phyloP scores from a whole-genome alignment of 2,329 filamentous ascomycete genomes.

The Fusarium sp. region DNA sequence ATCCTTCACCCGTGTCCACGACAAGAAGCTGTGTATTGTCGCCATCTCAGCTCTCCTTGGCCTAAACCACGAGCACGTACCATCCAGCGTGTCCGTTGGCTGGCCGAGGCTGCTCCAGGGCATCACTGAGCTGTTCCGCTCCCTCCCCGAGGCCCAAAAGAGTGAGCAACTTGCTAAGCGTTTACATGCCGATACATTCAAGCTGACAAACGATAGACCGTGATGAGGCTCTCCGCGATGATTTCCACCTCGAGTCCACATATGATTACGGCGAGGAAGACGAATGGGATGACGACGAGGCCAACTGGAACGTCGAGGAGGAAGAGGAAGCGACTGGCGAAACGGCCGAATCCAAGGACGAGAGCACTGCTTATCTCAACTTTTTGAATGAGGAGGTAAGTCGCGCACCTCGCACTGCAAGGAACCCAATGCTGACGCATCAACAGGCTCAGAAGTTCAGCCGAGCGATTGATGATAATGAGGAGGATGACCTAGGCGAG shows the following conservation, averaged over 20 bases:
- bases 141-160: slow-evolving; percentile 85
- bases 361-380: slow-evolving; percentile 92
- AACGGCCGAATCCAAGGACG: slow-evolving; percentile 76
- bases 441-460: slow-evolving; percentile 84
- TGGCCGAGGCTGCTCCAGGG: slow-evolving; percentile 93
- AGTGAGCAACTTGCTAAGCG: slow-evolving; percentile 61
- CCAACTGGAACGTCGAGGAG: slow-evolving; percentile 76
- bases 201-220: slow-evolving; percentile 67
- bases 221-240: slow-evolving; percentile 90
- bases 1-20: slow-evolving; percentile 90
- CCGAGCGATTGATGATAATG: slow-evolving; percentile 71
- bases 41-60: slow-evolving; percentile 88
- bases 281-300: slow-evolving; percentile 83
- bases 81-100: slow-evolving; percentile 89
- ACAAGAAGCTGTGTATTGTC: slow-evolving; percentile 98
- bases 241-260: slow-evolving; percentile 74
- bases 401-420: not conserved
- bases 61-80: slow-evolving; percentile 81
- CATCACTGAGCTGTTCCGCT: slow-evolving; percentile 90
- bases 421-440: slow-evolving; percentile 33
- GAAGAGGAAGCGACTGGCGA: slow-evolving; percentile 75
- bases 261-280: slow-evolving; percentile 77
- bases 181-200: too few species aligned
- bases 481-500: slow-evolving; percentile 89
- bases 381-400: slow-evolving; percentile 90